These are phyloP conservation scores for Thelonectria blattea DNA, from an alignment of 2,329 filamentous ascomycete genomes.

Conservation along the genomic window DNA sequence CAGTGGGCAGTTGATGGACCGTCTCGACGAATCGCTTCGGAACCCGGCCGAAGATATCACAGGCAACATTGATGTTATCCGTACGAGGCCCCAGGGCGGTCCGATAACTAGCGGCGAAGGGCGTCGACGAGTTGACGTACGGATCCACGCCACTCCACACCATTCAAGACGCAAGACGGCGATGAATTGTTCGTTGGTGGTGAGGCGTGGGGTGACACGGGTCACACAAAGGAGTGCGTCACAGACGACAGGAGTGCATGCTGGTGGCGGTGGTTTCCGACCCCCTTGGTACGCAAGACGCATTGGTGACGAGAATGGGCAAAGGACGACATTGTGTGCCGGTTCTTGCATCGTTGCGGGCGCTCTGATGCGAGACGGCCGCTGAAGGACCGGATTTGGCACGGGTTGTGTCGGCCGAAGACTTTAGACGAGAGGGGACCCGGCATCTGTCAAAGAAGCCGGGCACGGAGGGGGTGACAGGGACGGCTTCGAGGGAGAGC, in stretches of 20 bases:
- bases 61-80: neutral
- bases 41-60: conserved; percentile 1
- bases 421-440: neutral
- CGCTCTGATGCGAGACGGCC: conserved; percentile 21
- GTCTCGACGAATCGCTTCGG: neutral
- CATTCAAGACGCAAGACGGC: conserved; percentile 1
- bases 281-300: conserved; percentile 1
- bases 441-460: neutral
- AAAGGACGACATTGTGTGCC: conserved; percentile 16
- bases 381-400: conserved; percentile 6
- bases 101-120: conserved; percentile 4
- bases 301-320: neutral
- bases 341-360: conserved; percentile 23
- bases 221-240: conserved; percentile 4
- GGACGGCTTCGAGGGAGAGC: neutral
- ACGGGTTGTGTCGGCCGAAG: neutral
- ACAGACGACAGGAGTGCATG: neutral
- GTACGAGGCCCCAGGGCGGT: conserved; percentile 7
- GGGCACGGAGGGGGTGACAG: neutral
- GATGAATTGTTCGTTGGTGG: conserved; percentile 3
- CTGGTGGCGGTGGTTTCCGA: conserved; percentile 21
- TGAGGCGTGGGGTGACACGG: conserved; percentile 20
- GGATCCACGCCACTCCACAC: conserved; percentile 13
- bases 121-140: neutral
- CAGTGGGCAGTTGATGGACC: neutral